Percentiles rank a stretch among this genome's conserved stretches.
Evolutionary conservation across 2,329 filamentous ascomycete species (phyloP).

Genomic region (Fusarium brachygibbosum): DNA sequence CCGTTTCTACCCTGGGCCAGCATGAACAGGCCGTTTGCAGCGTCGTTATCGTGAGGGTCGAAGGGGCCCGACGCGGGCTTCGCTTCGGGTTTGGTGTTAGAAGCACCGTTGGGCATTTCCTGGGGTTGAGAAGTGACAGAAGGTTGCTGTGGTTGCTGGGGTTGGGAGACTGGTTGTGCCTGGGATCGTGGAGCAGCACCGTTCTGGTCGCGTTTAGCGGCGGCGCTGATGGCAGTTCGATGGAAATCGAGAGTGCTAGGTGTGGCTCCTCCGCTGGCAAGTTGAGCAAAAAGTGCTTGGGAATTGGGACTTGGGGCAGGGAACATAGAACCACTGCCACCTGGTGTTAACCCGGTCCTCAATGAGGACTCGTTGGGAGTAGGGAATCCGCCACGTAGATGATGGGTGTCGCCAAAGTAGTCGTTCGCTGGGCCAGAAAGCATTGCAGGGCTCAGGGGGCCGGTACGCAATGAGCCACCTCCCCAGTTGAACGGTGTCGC

Average conservation of each 20-base stretch:
- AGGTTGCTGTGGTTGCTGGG: conserved; percentile 37
- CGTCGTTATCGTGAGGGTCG: conserved; percentile 92
- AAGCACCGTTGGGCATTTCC: conserved; percentile 60
- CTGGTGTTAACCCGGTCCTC: conserved; percentile 90
- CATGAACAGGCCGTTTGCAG: conserved; percentile 93
- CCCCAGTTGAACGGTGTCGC: conserved; percentile 84
- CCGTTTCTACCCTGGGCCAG: conserved; percentile 79
- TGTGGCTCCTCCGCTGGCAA: conserved; percentile 85
- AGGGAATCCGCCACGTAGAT: conserved; percentile 85
- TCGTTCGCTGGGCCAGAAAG: conserved; percentile 87
- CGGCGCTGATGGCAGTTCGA: conserved; percentile 87
- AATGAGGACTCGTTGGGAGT: conserved; percentile 97
- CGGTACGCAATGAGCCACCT: conserved; percentile 86
- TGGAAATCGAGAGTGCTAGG: conserved; percentile 95
- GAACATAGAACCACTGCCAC: conserved; percentile 97
- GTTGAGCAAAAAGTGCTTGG: conserved; percentile 82
- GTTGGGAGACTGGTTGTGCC: conserved; percentile 55
- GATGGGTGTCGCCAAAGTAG: conserved; percentile 87
- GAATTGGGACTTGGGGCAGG: conserved; percentile 90
- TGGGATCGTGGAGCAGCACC: conserved; percentile 50
- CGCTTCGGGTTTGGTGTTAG: conserved; percentile 61
- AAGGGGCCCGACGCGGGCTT: conserved; percentile 75
- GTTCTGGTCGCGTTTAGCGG: conserved; percentile 70
- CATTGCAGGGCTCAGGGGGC: conserved; percentile 97
- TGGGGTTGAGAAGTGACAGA: conserved; percentile 67